A percentile compares a stretch with the other conserved stretches of the same genome.
These are phyloP conservation scores for Cenchrus fungigraminus DNA, from an alignment of 176 grass and related monocot genomes.

Conservation along the genomic window DNA sequence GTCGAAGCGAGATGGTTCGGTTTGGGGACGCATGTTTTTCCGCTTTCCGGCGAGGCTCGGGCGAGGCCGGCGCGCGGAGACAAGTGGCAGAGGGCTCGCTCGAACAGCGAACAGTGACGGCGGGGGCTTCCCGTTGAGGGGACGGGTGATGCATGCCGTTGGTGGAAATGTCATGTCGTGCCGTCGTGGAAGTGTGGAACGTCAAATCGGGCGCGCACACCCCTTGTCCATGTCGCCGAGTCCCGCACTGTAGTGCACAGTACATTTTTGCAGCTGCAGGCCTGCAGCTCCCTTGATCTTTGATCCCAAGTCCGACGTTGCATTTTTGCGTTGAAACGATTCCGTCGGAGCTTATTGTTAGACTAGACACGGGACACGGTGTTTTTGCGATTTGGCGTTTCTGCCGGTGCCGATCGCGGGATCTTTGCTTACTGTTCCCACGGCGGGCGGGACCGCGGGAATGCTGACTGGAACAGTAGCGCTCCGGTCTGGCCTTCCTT, in stretches of 20 bases:
- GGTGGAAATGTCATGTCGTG: background rate
- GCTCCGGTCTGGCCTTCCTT: background rate
- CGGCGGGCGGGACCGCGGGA: background rate
- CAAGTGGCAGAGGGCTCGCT: background rate
- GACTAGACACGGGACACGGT: too few species aligned
- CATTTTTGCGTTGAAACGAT: background rate
- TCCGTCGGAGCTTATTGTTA: background rate
- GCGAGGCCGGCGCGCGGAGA: background rate
- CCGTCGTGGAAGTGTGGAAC: background rate
- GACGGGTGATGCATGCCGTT: background rate
- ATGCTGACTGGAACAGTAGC: background rate
- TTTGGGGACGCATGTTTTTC: slow-evolving; percentile 8
- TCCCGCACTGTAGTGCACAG: background rate
- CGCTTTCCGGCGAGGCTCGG: background rate
- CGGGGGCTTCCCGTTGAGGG: background rate
- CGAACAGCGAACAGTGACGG: background rate
- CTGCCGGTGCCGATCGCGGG: background rate
- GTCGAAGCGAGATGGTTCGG: background rate
- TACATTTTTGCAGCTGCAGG: background rate
- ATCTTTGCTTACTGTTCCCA: background rate
- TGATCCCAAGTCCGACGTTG: background rate
- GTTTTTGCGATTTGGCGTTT: background rate
- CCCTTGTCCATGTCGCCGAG: too few species aligned
- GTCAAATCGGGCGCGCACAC: background rate
- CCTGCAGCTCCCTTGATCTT: background rate